Percentiles rank a stretch among this genome's conserved stretches.
phyloP scores from a whole-genome alignment of 2,329 filamentous ascomycete species.

The Sporothrix phasma region DNA sequence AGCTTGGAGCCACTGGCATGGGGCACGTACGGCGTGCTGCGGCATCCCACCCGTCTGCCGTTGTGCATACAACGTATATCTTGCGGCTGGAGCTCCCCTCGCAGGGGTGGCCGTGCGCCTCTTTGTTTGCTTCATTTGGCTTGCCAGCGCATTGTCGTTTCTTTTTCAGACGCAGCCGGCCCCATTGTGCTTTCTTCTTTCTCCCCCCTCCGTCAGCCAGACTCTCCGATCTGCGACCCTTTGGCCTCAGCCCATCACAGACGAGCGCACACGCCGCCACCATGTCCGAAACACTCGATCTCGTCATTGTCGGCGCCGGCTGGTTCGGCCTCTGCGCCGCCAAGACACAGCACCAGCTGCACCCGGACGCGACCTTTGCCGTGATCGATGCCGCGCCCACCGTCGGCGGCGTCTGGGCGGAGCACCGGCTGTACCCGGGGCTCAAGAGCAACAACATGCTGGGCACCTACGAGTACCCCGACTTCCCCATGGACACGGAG shows the following conservation, averaged over 20 bases:
- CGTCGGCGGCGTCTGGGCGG: slow-evolving; percentile 61
- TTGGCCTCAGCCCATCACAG: not conserved
- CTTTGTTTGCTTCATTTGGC: too few species aligned
- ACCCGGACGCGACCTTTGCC: slow-evolving; percentile 46
- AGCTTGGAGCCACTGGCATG: too few species aligned
- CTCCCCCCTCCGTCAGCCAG: not conserved
- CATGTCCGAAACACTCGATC: slow-evolving; percentile 33
- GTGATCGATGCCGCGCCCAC: slow-evolving; percentile 48
- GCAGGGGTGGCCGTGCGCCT: too few species aligned
- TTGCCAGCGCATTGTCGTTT: not conserved
- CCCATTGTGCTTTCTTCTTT: not conserved
- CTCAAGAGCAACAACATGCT: slow-evolving; percentile 66
- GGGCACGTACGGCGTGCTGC: too few species aligned
- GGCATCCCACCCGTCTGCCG: too few species aligned
- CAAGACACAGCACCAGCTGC: slow-evolving; percentile 49
- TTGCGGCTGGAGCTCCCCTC: too few species aligned
- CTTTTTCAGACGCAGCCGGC: not conserved
- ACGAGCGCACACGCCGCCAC: not conserved
- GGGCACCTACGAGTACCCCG: slow-evolving; percentile 63
- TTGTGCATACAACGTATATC: too few species aligned
- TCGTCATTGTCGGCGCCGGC: slow-evolving; percentile 42
- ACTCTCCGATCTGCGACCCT: not conserved
- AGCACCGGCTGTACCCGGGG: slow-evolving; percentile 55
- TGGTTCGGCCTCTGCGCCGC: slow-evolving; percentile 46
- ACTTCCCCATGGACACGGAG: slow-evolving; percentile 57